phyloP scores from a whole-genome alignment of 2,329 filamentous ascomycete species.

The Grosmannia clavigera region DNA sequence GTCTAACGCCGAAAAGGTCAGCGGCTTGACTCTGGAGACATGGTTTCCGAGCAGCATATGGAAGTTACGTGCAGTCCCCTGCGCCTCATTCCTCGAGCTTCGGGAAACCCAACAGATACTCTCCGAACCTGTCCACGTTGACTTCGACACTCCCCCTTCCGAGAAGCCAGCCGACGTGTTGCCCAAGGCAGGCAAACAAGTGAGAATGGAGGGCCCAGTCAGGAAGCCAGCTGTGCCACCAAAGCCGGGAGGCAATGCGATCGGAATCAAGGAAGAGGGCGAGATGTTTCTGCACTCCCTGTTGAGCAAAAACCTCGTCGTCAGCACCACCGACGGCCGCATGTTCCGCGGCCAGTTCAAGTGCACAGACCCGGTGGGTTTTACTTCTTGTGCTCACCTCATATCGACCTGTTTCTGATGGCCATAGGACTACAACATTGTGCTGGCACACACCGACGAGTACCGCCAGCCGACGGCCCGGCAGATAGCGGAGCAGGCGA shows the following conservation, averaged over 20 bases:
- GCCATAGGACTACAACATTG: slow-evolving; percentile 69
- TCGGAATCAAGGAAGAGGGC: slow-evolving; percentile 2
- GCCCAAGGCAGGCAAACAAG: neutral
- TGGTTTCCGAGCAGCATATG: neutral
- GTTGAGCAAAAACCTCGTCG: slow-evolving; percentile 64
- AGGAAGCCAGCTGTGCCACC: neutral
- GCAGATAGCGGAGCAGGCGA: slow-evolving; percentile 27
- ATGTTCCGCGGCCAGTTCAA: slow-evolving; percentile 87
- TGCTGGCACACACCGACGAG: slow-evolving; percentile 76
- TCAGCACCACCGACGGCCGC: slow-evolving; percentile 70
- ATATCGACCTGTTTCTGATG: neutral
- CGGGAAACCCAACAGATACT: neutral
- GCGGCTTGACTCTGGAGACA: too few species aligned
- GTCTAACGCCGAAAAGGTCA: too few species aligned
- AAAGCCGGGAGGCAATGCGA: neutral
- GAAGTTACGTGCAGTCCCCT: neutral
- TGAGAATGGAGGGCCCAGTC: neutral
- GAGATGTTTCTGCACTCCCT: slow-evolving; percentile 46
- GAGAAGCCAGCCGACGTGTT: neutral
- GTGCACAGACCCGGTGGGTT: slow-evolving; percentile 73
- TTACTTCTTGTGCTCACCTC: neutral
- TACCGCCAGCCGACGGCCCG: slow-evolving; percentile 62
- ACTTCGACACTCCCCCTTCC: neutral
- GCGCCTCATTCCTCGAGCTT: neutral
- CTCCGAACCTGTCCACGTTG: neutral